Conservation (phyloP, 768 basidiomycete species). For the Saitozyma podzolica region DNA sequence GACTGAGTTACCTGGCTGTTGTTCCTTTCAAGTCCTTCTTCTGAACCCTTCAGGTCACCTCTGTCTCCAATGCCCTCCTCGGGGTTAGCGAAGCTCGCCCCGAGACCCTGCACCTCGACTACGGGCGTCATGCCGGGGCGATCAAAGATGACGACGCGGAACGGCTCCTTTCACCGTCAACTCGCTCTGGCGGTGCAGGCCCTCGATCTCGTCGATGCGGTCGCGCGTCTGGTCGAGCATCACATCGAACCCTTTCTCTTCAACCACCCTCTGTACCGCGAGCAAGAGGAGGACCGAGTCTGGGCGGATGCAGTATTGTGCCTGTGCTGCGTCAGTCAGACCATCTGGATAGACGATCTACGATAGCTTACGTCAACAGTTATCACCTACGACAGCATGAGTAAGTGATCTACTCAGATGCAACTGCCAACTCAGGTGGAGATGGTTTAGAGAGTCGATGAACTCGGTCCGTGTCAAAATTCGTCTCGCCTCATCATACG, state of each 20-base stretch:
- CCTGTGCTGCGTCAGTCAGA: slow-evolving; percentile 42
- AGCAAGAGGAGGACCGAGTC: slow-evolving; percentile 76
- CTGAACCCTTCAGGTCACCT: too few relatives aligned
- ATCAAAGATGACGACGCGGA: too few relatives aligned
- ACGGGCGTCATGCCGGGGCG: too few relatives aligned
- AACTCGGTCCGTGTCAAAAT: slow-evolving; percentile 85
- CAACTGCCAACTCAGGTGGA: slow-evolving; percentile 53
- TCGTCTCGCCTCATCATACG: slow-evolving; percentile 68
- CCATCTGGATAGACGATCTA: neutral
- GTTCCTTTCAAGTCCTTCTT: too few relatives aligned
- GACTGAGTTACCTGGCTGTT: too few relatives aligned
- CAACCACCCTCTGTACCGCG: slow-evolving; percentile 69
- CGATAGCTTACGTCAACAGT: slow-evolving; percentile 65
- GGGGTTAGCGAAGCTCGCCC: too few relatives aligned
- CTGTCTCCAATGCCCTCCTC: too few relatives aligned
- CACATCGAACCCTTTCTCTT: slow-evolving; percentile 78
- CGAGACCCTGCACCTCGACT: too few relatives aligned
- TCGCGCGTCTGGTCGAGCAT: slow-evolving; percentile 69
- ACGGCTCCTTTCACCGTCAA: slow-evolving; percentile 51
- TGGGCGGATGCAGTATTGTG: slow-evolving; percentile 73
- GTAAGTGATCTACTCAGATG: slow-evolving; percentile 56
- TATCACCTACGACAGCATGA: slow-evolving; percentile 67
- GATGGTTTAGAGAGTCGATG: slow-evolving; percentile 59
- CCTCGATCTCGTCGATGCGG: slow-evolving; percentile 84
- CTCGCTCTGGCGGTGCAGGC: slow-evolving; percentile 50